These are phyloP conservation scores for Sophora flavescens DNA, from an alignment of 306 rosid species.

Conservation along the genomic window DNA sequence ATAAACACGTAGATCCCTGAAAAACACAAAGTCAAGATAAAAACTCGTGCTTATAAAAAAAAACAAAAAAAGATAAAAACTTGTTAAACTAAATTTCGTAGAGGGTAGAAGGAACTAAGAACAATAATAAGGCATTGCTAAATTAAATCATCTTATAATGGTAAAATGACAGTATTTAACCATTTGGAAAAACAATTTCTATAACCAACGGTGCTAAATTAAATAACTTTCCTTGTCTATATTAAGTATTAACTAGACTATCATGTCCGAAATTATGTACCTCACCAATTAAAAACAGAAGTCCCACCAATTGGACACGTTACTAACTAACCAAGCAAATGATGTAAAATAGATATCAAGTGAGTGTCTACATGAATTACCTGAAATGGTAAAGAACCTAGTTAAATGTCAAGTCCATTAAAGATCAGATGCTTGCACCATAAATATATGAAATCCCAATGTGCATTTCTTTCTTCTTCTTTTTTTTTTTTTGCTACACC, in stretches of 20 bases:
- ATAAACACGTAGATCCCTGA: conserved; percentile 32
- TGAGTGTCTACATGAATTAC: conserved; percentile 14
- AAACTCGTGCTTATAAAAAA: no score
- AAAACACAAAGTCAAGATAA: conserved; percentile 24
- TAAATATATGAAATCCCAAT: conserved; percentile 1
- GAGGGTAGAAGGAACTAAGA: conserved; percentile 4
- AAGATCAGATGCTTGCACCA: conserved; percentile 13
- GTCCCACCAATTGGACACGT: background rate
- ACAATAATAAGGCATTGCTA: conserved; percentile 5
- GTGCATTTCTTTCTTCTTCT: background rate
- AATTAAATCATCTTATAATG: conserved; percentile 5
- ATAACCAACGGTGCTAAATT: background rate
- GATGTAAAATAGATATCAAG: conserved; percentile 7
- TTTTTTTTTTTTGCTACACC: no score
- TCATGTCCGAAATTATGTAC: conserved; percentile 23
- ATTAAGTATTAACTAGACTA: background rate
- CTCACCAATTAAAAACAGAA: background rate
- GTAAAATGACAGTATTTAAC: conserved; percentile 22
- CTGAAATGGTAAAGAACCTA: background rate
- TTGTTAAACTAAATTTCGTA: conserved; percentile 11
- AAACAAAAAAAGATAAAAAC: conserved; percentile 24
- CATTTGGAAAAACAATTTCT: conserved; percentile 19
- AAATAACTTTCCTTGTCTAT: background rate
- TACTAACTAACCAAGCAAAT: background rate
- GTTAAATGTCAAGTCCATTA: conserved; percentile 25